Base-by-base conservation (phyloP, 2,329 filamentous ascomycete species). In the Periconia sp. region DNA sequence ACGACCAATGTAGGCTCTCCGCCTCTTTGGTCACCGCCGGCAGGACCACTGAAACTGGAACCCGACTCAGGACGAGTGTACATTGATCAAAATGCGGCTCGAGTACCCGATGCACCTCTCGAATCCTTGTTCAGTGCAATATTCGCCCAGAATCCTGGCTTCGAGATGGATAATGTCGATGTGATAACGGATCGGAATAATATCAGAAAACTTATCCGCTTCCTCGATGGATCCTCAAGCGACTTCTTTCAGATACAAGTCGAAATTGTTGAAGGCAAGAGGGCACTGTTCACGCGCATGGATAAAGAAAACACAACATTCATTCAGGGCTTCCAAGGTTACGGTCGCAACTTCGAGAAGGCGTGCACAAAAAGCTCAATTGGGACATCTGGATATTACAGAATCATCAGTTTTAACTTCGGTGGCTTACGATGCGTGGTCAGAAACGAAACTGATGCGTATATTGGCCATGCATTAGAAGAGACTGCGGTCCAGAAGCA, bases 201-300 rank as follows among this genome's bases (percentile, higher is more conserved):
- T 50, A 72, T 81, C 45, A 75, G 78, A 31, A 81, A 81, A 61
- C 74, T 81, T n/a, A 67, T 81, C 2, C 69, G 69, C 3, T 81
- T 81, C 54, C 53, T 80, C 47, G 47, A 47, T 45, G 27, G 35
- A 31, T 40, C 20, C 49, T 41, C 40, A 33, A 56, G 65, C 14
- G 64, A 76, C 13, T 11, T 63, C 6, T 80, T 81, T 55, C 68
- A 63, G n/a, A 77, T 81, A 43, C 55, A 68, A 1, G 65, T 77
- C 27, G 78, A 81, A 54, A 69, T 56, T 30, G 40, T 47, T 23
- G 56, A 66, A 14, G 62, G 68, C 13, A 79, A 77, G 19, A 52
- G 44, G 45, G 49, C 49, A 31, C 49, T 55, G 19, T 47, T 56
- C 68, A 11, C 60, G 50, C 74, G 75, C 6, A 50, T 58, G 2